A percentile compares a stretch with the other conserved stretches of the same genome.
Evolutionary conservation across 1,139 yeast species (phyloP).

Genomic region (Lodderomyces parapsilosis): DNA sequence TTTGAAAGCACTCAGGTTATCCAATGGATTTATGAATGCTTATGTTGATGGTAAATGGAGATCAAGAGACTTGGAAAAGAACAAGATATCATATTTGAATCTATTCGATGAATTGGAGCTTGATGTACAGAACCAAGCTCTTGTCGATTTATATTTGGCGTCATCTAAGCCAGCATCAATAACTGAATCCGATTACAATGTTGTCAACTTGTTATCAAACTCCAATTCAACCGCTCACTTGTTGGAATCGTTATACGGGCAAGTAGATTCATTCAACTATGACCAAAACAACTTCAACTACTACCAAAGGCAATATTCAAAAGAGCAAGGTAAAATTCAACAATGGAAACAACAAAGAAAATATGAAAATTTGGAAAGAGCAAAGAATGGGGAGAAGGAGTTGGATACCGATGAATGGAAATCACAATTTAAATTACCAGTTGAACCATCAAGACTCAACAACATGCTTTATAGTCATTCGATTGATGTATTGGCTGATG

Average conservation of each 20-base stretch:
- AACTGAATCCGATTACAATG: constrained; percentile 32
- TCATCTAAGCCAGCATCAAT: neutral
- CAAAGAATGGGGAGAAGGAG: constrained; percentile 57
- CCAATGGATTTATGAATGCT: constrained; percentile 58
- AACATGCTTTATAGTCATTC: constrained; percentile 69
- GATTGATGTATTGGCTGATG: constrained; percentile 67
- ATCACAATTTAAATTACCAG: constrained; percentile 63
- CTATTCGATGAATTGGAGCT: constrained; percentile 75
- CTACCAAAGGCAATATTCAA: constrained; percentile 74
- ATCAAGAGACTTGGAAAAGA: constrained; percentile 60
- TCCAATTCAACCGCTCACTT: constrained; percentile 47
- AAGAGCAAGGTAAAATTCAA: constrained; percentile 67
- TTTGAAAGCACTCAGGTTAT: constrained; percentile 69
- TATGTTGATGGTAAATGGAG: constrained; percentile 62
- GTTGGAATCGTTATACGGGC: constrained; percentile 69
- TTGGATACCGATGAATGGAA: constrained; percentile 67
- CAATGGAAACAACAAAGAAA: constrained; percentile 77
- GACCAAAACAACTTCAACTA: constrained; percentile 82
- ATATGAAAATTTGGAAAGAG: constrained; percentile 63
- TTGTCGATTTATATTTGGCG: constrained; percentile 40
- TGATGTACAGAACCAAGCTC: constrained; percentile 54
- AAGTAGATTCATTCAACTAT: constrained; percentile 75
- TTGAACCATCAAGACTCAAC: constrained; percentile 75
- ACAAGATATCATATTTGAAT: constrained; percentile 64
- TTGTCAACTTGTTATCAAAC: constrained; percentile 44